Conservation (phyloP, 2,329 filamentous ascomycete species). For the Clonostachys rosea region DNA sequence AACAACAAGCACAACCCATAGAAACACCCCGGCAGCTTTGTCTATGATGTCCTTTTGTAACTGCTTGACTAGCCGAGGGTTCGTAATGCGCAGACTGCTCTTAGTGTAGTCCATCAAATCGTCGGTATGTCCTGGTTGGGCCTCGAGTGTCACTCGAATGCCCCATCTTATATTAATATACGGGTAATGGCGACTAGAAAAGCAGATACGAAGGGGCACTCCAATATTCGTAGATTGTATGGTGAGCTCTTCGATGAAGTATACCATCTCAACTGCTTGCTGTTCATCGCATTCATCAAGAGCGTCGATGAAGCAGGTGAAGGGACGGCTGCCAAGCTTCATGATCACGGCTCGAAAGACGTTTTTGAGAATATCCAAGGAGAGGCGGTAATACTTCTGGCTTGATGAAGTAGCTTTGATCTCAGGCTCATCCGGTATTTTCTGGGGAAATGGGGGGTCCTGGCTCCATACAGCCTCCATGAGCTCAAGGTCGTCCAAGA, state of each 20-base stretch:
- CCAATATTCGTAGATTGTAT: constrained; percentile 5
- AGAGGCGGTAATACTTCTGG: not conserved
- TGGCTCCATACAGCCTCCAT: too few species aligned
- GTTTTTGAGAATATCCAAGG: constrained; percentile 1
- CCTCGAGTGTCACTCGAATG: constrained; percentile 15
- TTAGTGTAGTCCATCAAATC: constrained; percentile 16
- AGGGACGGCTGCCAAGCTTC: not conserved
- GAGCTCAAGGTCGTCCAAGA: constrained; percentile 15
- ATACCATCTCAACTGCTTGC: constrained; percentile 24
- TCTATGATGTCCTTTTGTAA: constrained; percentile 17
- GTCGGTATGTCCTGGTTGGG: constrained; percentile 4
- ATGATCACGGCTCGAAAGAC: constrained; percentile 1
- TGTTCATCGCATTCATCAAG: constrained; percentile 9
- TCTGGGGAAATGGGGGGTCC: too few species aligned
- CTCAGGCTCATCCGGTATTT: too few species aligned
- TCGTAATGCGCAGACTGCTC: constrained; percentile 10
- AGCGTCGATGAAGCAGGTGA: constrained; percentile 9
- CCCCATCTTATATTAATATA: constrained; percentile 24
- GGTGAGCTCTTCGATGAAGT: constrained; percentile 30
- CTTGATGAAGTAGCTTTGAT: not conserved
- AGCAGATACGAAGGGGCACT: constrained; percentile 24
- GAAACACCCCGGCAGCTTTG: constrained; percentile 33
- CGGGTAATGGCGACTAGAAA: constrained; percentile 44
- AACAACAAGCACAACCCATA: constrained; percentile 35
- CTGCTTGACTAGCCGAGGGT: constrained; percentile 21